Conservation (phyloP, 192 early-diverging fungal genomes). For the Phlyctochytrium arcticum region DNA sequence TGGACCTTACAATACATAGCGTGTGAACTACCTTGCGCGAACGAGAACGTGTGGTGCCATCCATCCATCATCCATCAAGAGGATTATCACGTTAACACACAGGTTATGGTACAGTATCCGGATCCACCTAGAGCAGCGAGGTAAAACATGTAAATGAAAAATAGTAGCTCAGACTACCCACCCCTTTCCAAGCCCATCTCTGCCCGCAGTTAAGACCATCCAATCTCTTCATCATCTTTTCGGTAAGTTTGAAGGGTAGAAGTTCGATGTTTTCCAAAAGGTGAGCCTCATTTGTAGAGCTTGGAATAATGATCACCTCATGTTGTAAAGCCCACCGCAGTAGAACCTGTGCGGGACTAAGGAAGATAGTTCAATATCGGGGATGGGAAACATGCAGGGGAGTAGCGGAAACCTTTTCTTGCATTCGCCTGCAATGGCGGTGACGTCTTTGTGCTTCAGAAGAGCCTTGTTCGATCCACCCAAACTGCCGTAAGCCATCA, state of each 20-base stretch:
- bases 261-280: slow-evolving; percentile 57
- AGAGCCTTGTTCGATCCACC: neutral
- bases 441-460: slow-evolving; percentile 3
- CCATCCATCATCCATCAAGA: too few relatives aligned
- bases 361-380: neutral
- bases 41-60: too few relatives aligned
- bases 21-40: too few relatives aligned
- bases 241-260: slow-evolving; percentile 51
- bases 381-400: neutral
- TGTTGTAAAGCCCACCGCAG: slow-evolving; percentile 61
- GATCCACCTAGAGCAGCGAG: too few relatives aligned
- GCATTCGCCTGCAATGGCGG: slow-evolving; percentile 3
- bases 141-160: too few relatives aligned
- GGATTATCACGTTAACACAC: too few relatives aligned
- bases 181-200: slow-evolving; percentile 12
- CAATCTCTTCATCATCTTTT: slow-evolving; percentile 52
- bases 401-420: neutral
- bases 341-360: slow-evolving; percentile 52
- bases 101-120: too few relatives aligned
- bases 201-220: slow-evolving; percentile 41
- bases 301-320: slow-evolving; percentile 54
- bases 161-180: too few relatives aligned
- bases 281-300: slow-evolving; percentile 45
- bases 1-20: too few relatives aligned
- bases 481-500: slow-evolving; percentile 71